These are phyloP conservation scores for Ophiostoma montium DNA, from an alignment of 2,329 filamentous ascomycete genomes.

Conservation along the genomic window DNA sequence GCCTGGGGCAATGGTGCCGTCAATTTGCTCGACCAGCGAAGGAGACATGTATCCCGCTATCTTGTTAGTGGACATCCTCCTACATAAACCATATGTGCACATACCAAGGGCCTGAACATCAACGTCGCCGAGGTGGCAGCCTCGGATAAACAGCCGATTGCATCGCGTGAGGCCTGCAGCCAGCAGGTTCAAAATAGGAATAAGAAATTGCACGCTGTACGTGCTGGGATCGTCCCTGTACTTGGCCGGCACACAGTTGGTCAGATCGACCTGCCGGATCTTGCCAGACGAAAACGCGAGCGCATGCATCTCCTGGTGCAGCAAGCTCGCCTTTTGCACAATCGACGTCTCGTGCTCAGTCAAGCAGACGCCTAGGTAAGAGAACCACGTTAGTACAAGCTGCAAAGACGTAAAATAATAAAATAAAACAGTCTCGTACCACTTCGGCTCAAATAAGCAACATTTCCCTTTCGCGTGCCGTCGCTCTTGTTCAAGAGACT, in stretches of 20 bases:
- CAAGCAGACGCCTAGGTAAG: conserved; percentile 27
- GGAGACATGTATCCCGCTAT: conserved; percentile 11
- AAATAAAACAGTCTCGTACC: conserved; percentile 22
- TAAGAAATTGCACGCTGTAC: conserved; percentile 18
- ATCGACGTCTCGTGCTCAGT: conserved; percentile 33
- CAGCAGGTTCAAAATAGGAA: conserved; percentile 32
- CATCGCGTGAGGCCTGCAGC: conserved; percentile 30
- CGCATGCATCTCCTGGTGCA: conserved; percentile 43
- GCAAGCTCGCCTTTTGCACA: conserved; percentile 33
- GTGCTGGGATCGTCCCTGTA: neutral
- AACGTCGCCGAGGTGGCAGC: conserved; percentile 30
- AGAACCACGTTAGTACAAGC: neutral
- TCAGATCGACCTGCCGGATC: conserved; percentile 39
- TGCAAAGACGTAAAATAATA: neutral
- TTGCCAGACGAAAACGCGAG: conserved; percentile 41
- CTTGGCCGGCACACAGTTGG: conserved; percentile 21
- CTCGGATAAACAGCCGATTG: conserved; percentile 35
- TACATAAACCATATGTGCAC: too few relatives aligned
- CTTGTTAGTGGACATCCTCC: too few relatives aligned
- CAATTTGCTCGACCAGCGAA: neutral
- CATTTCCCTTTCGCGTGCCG: conserved; percentile 28
- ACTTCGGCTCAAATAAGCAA: conserved; percentile 38
- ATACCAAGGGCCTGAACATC: conserved; percentile 32
- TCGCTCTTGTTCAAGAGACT: conserved; percentile 28
- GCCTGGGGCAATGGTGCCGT: neutral